A percentile compares a stretch with the other conserved stretches of the same genome.
These are phyloP conservation scores for Plenodomus tracheiphilus DNA, from an alignment of 2,329 filamentous ascomycete species.

Conservation along the genomic window DNA sequence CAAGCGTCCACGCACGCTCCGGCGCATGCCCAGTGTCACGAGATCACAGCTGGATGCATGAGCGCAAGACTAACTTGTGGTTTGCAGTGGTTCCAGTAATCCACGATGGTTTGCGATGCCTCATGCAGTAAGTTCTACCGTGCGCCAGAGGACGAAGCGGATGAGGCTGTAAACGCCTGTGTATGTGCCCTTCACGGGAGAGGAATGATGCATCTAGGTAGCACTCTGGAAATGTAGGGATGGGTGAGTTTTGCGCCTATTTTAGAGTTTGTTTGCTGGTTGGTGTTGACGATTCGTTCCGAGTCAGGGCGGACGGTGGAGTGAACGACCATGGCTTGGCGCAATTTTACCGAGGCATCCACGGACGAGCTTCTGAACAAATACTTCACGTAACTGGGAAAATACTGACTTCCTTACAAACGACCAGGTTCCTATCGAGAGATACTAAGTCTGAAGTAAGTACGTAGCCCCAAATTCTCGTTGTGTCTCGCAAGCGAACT, in stretches of 20 bases:
- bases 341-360: neutral
- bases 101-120: slow-evolving; percentile 25
- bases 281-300: slow-evolving; percentile 3
- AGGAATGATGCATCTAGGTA: neutral
- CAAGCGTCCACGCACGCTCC: neutral
- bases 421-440: no score
- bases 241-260: neutral
- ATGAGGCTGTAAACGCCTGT: neutral
- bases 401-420: no score
- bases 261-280: neutral
- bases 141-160: neutral
- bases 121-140: slow-evolving; percentile 24
- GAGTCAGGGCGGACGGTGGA: slow-evolving; percentile 2
- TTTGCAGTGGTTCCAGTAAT: slow-evolving; percentile 42
- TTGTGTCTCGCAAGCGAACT: no score
- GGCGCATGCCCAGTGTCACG: slow-evolving; percentile 7
- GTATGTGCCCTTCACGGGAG: neutral
- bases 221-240: neutral
- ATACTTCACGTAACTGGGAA: no score
- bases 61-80: slow-evolving; percentile 23
- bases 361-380: neutral
- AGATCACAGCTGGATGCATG: slow-evolving; percentile 20
- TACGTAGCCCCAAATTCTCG: no score
- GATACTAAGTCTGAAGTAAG: no score
- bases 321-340: slow-evolving; percentile 14